A percentile compares a stretch with the other conserved stretches of the same genome.
Conservation (phyloP, 345 rosid genomes). For the Aegle marmelos region DNA sequence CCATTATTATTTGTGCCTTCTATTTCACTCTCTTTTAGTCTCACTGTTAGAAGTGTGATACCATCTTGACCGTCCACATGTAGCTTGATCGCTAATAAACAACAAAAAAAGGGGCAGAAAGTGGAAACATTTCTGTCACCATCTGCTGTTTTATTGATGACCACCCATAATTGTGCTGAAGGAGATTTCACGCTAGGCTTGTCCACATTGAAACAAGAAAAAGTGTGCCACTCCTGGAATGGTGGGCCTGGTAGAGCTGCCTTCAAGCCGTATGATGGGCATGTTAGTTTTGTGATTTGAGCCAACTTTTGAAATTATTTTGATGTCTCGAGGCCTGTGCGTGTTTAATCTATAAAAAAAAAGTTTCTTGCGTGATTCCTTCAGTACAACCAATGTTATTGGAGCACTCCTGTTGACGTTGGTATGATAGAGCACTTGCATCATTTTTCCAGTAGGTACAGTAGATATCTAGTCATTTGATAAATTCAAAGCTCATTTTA, state of each 20-base stretch:
- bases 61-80: neutral
- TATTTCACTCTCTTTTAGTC: too few relatives aligned
- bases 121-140: neutral
- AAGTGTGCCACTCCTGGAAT: neutral
- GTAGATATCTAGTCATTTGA: too few relatives aligned
- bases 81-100: neutral
- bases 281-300: neutral
- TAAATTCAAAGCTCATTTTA: neutral
- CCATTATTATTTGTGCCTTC: neutral
- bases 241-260: neutral
- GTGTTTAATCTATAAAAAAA: neutral
- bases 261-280: neutral
- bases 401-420: neutral
- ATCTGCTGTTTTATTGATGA: neutral
- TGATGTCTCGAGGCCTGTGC: slow-evolving; percentile 13
- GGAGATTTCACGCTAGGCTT: neutral
- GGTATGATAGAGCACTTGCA: neutral
- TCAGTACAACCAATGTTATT: neutral
- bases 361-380: neutral
- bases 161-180: neutral
- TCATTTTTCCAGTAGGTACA: neutral
- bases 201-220: neutral
- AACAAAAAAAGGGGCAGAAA: neutral
- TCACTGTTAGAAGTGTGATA: neutral
- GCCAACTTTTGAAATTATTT: slow-evolving; percentile 4